Base-by-base conservation (phyloP, 2,329 filamentous ascomycete species). In the Myotisia sp. region DNA sequence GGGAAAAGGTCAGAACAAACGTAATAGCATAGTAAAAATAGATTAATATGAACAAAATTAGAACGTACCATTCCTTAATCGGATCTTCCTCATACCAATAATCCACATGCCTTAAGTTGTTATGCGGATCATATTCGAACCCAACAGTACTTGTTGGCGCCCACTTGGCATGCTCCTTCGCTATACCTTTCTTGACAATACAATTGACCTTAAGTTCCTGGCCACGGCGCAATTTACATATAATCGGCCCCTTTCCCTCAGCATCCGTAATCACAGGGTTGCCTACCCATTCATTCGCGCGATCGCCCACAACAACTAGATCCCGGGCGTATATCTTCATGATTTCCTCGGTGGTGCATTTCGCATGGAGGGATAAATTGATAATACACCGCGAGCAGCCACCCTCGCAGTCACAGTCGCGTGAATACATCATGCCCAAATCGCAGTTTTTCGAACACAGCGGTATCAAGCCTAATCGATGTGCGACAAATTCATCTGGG, bases 101-200 rank as follows among this genome's bases (percentile, higher is more conserved):
- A 51, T 92, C 83, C 37, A 90, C 68, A 59, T 98, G 90, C 45
- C 78, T 74, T 44, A 98, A 65, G 62, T 92, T 94, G 64, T 98
- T 98, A 58, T 92, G 81, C 40, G 90, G 90, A 55, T 98, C 90
- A 58, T 98, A 98, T 59, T 98, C 90, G 54, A 98, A 98, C 16
- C 84, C 86, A 26, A 98, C 77, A 3, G 90, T 90, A 26, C 85
- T 72, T 22, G 82, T 87, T 2, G 90, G 86, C 50, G 84, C 81
- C 90, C 90, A 98, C 60, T 98, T 98, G 6, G 90, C 83, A 59
- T 98, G 90, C 58, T 98, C 90, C 67, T 98, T 98, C 23, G 87
- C 86, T 44, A 95, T 95, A 1, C 90, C 90, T 68, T 95, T 95
- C 68, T 93, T 94, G 33, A 87, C 90, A 44, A 94, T 80, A 54